These are phyloP conservation scores for Lotus japonicus DNA, from an alignment of 306 rosid genomes.

Conservation along the genomic window DNA sequence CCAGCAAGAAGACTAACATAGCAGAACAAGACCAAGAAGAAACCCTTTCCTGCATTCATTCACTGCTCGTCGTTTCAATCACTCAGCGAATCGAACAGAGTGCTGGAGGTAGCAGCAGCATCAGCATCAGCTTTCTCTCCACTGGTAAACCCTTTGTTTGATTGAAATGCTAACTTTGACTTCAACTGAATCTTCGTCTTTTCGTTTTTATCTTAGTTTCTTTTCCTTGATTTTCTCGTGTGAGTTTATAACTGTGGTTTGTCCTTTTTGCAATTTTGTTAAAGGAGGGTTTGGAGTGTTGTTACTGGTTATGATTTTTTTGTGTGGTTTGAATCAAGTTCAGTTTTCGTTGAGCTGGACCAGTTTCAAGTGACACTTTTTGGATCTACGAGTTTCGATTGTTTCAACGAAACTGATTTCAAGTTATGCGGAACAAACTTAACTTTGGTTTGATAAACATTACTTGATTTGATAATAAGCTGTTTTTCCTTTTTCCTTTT, in stretches of 20 bases:
- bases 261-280: neutral
- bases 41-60: neutral
- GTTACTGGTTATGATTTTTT: neutral
- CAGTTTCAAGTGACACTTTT: neutral
- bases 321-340: neutral
- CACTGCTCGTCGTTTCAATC: neutral
- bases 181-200: neutral
- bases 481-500: neutral
- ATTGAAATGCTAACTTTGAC: neutral
- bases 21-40: neutral
- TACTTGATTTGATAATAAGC: neutral
- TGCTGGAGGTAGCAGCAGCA: neutral
- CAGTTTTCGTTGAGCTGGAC: neutral
- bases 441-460: neutral
- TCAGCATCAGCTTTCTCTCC: conserved; percentile 9
- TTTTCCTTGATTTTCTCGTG: neutral
- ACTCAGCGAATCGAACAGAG: neutral
- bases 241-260: neutral
- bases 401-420: neutral
- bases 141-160: conserved; percentile 16
- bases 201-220: neutral
- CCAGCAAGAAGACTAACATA: neutral
- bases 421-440: neutral
- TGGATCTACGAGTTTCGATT: neutral
- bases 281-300: neutral